Conservation (phyloP, 495 filamentous ascomycete genomes). For the Sporormia fimetaria region DNA sequence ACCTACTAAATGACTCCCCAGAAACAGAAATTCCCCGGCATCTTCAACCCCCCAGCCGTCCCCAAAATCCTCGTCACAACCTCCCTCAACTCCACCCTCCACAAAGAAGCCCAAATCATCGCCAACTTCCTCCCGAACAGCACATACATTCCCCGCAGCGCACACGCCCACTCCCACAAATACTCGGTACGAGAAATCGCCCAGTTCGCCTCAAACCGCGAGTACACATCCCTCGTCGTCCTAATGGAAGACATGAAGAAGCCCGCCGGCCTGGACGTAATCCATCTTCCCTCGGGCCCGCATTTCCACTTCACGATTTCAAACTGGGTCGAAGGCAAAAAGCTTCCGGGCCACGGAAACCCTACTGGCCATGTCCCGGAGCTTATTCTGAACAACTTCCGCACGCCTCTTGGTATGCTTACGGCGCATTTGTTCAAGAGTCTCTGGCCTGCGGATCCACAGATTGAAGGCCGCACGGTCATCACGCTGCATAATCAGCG, state of each 20-base stretch:
- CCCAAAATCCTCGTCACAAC: slow-evolving; percentile 89
- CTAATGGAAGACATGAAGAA: slow-evolving; percentile 73
- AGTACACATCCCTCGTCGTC: slow-evolving; percentile 69
- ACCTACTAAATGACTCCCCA: background rate
- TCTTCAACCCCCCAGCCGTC: slow-evolving; percentile 52
- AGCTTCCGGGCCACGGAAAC: slow-evolving; percentile 76
- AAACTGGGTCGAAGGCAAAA: slow-evolving; percentile 76
- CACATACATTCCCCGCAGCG: slow-evolving; percentile 68
- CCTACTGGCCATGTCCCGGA: slow-evolving; percentile 86
- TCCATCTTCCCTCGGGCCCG: slow-evolving; percentile 74
- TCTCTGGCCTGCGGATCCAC: slow-evolving; percentile 72
- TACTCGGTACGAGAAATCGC: slow-evolving; percentile 85
- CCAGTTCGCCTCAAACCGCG: slow-evolving; percentile 66
- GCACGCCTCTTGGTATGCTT: slow-evolving; percentile 82
- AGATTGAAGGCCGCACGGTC: slow-evolving; percentile 73
- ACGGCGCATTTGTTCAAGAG: slow-evolving; percentile 75
- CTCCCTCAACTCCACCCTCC: slow-evolving; percentile 68
- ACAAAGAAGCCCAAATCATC: slow-evolving; percentile 67
- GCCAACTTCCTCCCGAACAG: slow-evolving; percentile 74
- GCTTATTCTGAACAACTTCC: slow-evolving; percentile 89
- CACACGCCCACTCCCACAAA: slow-evolving; percentile 68
- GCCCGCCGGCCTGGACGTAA: slow-evolving; percentile 61
- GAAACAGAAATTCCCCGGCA: slow-evolving; percentile 53
- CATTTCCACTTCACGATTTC: slow-evolving; percentile 78
- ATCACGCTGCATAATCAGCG: slow-evolving; percentile 91